Base-by-base conservation (phyloP, 2,329 filamentous ascomycete species). In the Talaromyces piceae region DNA sequence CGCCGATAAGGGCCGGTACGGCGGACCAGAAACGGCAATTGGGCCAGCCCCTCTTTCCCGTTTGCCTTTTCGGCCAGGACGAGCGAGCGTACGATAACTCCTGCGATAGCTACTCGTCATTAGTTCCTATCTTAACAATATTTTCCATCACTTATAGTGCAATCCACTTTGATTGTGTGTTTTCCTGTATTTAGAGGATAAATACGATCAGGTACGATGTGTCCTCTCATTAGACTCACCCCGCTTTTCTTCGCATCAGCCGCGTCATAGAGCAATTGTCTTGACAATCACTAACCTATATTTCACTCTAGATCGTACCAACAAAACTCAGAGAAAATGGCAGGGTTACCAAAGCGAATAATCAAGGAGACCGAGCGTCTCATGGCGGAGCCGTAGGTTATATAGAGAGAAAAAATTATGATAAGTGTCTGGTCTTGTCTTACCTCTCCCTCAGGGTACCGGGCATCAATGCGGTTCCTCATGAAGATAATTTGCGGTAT, bases 341-440 rank as follows among this genome's bases (percentile, higher is more conserved):
- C 72, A 88, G 84, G 89, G 57, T 78, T 98, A 59, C 91, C 93
- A 27, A 98, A 98, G 79, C 81, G 93, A 67, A 98, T 98, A 66
- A 81, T 97, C 66, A 98, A 98, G 75, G 94, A 98, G 81, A 98
- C 93, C 18, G 91, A 98, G 75, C 85, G 93, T 66, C 81, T 98
- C 61, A 91, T 95, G 82, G 88, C 88, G 57, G 93, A 98, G 73
- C 93, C 93, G 89, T 95, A 80, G 72, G 88, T 67, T 13, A 50
- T 26, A 41, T 31, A 11, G n/a, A n/a, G 22, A 41, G 23, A 13
- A 16, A 41, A 45, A 52, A 11, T n/a, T n/a, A n/a, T n/a, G 13
- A 47, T 25, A 30, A 39, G 43, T 43, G 16, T 28, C 26, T 16
- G 13, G 5, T 22, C n/a, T n/a, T 49, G 13, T 52, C 37, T 53